These are phyloP conservation scores for Chaetoceros muelleri DNA, from an alignment of 108 stramenopile species.

Conservation along the genomic window DNA sequence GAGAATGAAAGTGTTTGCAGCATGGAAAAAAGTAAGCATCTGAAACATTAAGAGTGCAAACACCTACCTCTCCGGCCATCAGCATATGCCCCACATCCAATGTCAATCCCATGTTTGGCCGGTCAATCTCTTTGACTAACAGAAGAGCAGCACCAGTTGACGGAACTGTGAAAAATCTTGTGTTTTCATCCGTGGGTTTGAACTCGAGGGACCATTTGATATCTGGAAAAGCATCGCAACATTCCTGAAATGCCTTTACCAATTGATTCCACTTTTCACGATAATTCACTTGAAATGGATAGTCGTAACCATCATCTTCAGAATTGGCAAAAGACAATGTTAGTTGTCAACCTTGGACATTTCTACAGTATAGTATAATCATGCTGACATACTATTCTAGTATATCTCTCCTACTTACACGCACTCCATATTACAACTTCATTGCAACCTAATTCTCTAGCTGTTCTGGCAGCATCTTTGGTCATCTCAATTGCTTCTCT, in stretches of 20 bases:
- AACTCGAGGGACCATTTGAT: conserved; percentile 76
- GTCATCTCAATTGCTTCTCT: conserved; percentile 65
- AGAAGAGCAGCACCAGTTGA: conserved; percentile 74
- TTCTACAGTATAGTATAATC: too few relatives aligned
- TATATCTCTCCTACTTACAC: conserved; percentile 8
- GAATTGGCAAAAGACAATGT: too few relatives aligned
- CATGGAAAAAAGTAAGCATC: too few relatives aligned
- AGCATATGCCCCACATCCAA: conserved; percentile 84
- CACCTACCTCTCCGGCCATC: conserved; percentile 71
- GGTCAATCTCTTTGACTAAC: conserved; percentile 59
- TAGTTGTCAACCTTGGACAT: too few relatives aligned
- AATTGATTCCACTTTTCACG: conserved; percentile 68
- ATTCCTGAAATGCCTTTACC: conserved; percentile 62
- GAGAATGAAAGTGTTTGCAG: too few relatives aligned
- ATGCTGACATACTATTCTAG: too few relatives aligned
- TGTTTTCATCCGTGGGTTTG: conserved; percentile 87
- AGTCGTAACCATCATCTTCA: conserved; percentile 72
- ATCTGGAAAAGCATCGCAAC: conserved; percentile 71
- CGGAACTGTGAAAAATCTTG: conserved; percentile 78
- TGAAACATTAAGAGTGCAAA: too few relatives aligned
- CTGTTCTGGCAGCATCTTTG: conserved; percentile 52
- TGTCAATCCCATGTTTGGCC: conserved; percentile 76
- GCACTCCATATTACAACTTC: conserved; percentile 83
- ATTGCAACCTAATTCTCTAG: conserved; percentile 45
- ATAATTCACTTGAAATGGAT: conserved; percentile 71